Conservation (phyloP, 805 yeast species). For the Scheffersomyces stipitis region DNA sequence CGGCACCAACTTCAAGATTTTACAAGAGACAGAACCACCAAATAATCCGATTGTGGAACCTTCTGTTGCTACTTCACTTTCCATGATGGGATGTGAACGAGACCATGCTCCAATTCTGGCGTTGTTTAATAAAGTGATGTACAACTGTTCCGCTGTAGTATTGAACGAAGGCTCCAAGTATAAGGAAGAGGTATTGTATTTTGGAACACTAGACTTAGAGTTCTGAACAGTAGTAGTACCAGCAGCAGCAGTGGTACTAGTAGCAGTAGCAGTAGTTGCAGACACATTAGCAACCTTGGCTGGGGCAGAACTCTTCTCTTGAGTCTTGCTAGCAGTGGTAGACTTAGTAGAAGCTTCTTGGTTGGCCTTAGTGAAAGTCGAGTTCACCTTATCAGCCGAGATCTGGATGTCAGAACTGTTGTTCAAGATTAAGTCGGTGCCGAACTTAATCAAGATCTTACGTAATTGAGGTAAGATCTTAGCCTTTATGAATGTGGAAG, state of each 20-base stretch:
- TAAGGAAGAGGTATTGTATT: constrained; percentile 78
- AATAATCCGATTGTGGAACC: constrained; percentile 70
- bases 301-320: constrained; percentile 3
- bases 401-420: constrained; percentile 90
- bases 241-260: constrained; percentile 12
- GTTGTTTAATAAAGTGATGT: constrained; percentile 71
- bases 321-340: constrained; percentile 4
- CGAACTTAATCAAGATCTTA: constrained; percentile 59
- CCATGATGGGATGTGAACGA: constrained; percentile 64
- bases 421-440: constrained; percentile 67
- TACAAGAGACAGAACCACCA: constrained; percentile 84
- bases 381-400: constrained; percentile 43
- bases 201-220: constrained; percentile 40
- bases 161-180: constrained; percentile 78
- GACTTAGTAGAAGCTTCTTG: constrained; percentile 55
- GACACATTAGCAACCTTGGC: constrained; percentile 9
- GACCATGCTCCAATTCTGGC: constrained; percentile 89
- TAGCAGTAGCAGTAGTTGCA: constrained; percentile 6
- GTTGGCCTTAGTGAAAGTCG: constrained; percentile 47
- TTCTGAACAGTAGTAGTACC: constrained; percentile 1
- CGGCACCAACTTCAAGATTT: constrained; percentile 57
- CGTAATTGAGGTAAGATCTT: constrained; percentile 72
- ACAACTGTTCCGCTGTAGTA: constrained; percentile 85
- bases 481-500: constrained; percentile 49
- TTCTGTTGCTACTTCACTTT: constrained; percentile 46